Evolutionary conservation across 78 protist genomes (phyloP).

Genomic region (Pigoraptor vietnamica): DNA sequence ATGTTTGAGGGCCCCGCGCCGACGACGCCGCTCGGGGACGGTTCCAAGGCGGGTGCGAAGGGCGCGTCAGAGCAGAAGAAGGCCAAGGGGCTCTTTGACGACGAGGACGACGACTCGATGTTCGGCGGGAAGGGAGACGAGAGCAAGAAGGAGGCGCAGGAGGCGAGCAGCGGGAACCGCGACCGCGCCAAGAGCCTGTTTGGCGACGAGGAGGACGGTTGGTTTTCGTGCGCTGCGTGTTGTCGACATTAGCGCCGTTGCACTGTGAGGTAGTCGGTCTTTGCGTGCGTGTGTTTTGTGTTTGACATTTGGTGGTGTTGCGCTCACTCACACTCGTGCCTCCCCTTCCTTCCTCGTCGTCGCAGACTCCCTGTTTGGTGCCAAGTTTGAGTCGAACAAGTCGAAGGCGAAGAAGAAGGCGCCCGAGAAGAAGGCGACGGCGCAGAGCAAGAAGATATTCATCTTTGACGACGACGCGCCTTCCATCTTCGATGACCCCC

Average conservation of each 20-base stretch:
- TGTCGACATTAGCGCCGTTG: background rate
- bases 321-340: background rate
- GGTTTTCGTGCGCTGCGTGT: background rate
- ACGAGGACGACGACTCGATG: background rate
- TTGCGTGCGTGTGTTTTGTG: background rate
- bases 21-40: background rate
- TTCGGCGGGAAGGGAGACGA: background rate
- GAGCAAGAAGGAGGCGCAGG: background rate
- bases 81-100: background rate
- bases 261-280: background rate
- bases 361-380: background rate
- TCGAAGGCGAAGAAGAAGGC: background rate
- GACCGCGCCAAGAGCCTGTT: background rate
- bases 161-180: background rate
- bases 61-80: background rate
- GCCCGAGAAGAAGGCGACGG: background rate
- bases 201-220: background rate
- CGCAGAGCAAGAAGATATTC: background rate
- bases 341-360: background rate
- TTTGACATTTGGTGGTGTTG: background rate
- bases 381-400: background rate
- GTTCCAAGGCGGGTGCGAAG: background rate
- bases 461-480: slow-evolving; percentile 1
- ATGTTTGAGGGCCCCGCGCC: background rate
- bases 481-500: background rate